These are phyloP conservation scores for Globisporangium perplexum DNA, from an alignment of 352 stramenopile species.

Conservation along the genomic window DNA sequence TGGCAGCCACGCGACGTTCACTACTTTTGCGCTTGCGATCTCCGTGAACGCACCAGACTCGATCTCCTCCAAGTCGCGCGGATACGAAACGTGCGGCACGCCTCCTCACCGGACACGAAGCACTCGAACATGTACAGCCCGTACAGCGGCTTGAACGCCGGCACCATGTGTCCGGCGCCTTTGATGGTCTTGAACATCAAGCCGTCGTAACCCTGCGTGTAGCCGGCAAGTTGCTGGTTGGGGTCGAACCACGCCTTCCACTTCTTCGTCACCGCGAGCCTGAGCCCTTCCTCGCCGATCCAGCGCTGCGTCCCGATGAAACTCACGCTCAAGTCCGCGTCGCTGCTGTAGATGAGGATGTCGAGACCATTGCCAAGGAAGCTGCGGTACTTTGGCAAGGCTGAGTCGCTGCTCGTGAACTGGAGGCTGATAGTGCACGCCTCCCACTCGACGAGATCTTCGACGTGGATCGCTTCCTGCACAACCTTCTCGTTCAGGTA, in stretches of 20 bases:
- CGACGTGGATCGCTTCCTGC: slow-evolving; percentile 56
- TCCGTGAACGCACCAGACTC: not conserved
- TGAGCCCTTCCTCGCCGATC: slow-evolving; percentile 63
- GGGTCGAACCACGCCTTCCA: slow-evolving; percentile 72
- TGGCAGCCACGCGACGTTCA: no score
- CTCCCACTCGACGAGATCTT: slow-evolving; percentile 38
- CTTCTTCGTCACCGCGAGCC: slow-evolving; percentile 50
- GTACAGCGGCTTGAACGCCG: slow-evolving; percentile 58
- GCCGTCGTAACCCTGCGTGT: slow-evolving; percentile 81
- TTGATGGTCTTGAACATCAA: slow-evolving; percentile 91
- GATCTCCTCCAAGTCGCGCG: slow-evolving; percentile 57
- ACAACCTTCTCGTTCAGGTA: slow-evolving; percentile 57
- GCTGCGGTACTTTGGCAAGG: slow-evolving; percentile 61
- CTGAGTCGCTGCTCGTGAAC: slow-evolving; percentile 49
- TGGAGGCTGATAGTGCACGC: slow-evolving; percentile 51
- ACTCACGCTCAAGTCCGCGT: slow-evolving; percentile 77
- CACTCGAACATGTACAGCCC: slow-evolving; percentile 76
- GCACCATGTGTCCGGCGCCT: slow-evolving; percentile 90
- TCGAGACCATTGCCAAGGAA: slow-evolving; percentile 45
- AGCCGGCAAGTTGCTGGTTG: slow-evolving; percentile 79
- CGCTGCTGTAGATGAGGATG: slow-evolving; percentile 68
- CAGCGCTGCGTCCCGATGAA: slow-evolving; percentile 87
- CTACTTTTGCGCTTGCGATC: no score
- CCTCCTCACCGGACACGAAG: slow-evolving; percentile 64
- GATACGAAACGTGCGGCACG: slow-evolving; percentile 57